These are phyloP conservation scores for Meyerozyma smithsonii DNA, from an alignment of 1,139 yeast species.

Conservation along the genomic window DNA sequence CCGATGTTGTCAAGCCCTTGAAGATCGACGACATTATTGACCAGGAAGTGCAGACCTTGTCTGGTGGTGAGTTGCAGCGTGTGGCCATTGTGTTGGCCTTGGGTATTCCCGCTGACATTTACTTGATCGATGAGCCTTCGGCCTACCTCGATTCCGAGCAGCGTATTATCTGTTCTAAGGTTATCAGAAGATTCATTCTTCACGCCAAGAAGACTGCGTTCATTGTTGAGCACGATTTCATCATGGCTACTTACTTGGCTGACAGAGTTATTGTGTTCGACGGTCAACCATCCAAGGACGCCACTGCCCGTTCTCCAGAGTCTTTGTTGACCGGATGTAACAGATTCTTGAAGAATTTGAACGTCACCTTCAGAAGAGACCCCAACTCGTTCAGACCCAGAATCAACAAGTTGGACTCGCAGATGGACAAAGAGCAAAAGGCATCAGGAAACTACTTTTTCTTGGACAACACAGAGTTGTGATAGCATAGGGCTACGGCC, in stretches of 20 bases:
- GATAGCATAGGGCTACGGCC: conserved; percentile 12
- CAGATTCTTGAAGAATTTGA: conserved; percentile 90
- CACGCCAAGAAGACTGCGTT: conserved; percentile 98
- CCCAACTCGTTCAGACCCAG: conserved; percentile 97
- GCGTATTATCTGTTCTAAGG: conserved; percentile 98
- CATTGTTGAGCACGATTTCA: conserved; percentile 98
- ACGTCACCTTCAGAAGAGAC: conserved; percentile 98
- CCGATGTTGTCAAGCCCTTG: conserved; percentile 95
- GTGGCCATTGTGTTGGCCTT: conserved; percentile 94
- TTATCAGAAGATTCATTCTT: conserved; percentile 90
- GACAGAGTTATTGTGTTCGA: conserved; percentile 98
- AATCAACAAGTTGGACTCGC: conserved; percentile 94
- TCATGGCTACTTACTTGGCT: conserved; percentile 98
- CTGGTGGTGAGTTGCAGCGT: conserved; percentile 99
- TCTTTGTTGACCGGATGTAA: conserved; percentile 95
- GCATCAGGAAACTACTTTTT: conserved; percentile 88
- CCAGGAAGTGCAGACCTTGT: conserved; percentile 94
- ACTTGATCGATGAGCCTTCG: conserved; percentile 96
- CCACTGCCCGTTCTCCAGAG: conserved; percentile 84
- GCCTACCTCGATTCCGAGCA: conserved; percentile 99
- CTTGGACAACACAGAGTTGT: conserved; percentile 63
- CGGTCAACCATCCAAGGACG: conserved; percentile 83
- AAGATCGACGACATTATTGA: conserved; percentile 91
- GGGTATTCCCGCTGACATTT: conserved; percentile 93
- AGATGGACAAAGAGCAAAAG: conserved; percentile 98